Base-by-base conservation (phyloP, 2,329 filamentous ascomycete species). In the Periconia sp. region DNA sequence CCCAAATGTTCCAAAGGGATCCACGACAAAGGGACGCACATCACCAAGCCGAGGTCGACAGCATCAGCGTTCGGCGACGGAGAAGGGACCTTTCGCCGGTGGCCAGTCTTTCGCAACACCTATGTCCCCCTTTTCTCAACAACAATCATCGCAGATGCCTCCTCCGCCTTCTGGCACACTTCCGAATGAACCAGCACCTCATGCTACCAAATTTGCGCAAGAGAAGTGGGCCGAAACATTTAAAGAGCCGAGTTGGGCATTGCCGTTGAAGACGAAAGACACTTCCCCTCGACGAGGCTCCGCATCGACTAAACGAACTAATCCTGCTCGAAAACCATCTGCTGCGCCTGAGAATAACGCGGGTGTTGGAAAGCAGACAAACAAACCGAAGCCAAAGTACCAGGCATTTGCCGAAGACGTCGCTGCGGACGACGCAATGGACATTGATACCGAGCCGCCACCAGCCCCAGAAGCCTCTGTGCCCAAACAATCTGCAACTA, bases 141-240 rank as follows among this genome's bases (percentile, higher is more conserved):
- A 56, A 8, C 57, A 58, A 47, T 43, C 54, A 5, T 51, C 56
- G 1, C 55, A 61, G 40, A 59, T 63, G 57, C 62, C 65, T 14
- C 70, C 70, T 45, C 67, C 68, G 13, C 69, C 65, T 15, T 68
- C 68, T 41, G 64, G 63, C 2, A 63, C 65, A 6, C 66, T 65
- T 2, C 64, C 65, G 18, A 65, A 65, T 30, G 53, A 58, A 20
- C 50, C 63, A 43, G 62, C 55, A 41, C 59, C 64, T 23, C 69
- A 69, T 20, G 52, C 65, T n/a, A 65, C 66, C 11, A 76, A 73
- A 30, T 79, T 79, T 57, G 73, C 69, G 31, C 66, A 68, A 44
- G 71, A 78, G 48, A 63, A 71, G 37, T 80, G 78, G 78, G 62
- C 67, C 30, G 69, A 75, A 47, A 74, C 70, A 1, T 78, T 79